Conservation (phyloP, 306 rosid genomes). For the Pyrus communis region DNA sequence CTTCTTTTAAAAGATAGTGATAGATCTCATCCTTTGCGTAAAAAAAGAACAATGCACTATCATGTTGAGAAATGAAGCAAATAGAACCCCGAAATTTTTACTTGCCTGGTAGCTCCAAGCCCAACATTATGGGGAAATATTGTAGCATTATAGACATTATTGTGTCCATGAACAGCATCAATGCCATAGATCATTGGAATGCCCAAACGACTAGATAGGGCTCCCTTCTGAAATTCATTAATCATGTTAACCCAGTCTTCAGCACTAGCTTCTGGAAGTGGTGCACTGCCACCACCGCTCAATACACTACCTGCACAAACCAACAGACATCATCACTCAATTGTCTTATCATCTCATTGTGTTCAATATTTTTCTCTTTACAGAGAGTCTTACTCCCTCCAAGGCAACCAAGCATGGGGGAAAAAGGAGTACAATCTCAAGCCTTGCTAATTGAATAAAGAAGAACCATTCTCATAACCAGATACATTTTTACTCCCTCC, state of each 20-base stretch:
- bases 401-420: not conserved
- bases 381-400: not conserved
- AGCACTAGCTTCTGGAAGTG: conserved; percentile 83
- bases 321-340: not conserved
- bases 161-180: conserved; percentile 98
- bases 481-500: not conserved
- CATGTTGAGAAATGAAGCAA: not conserved
- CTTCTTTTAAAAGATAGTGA: not conserved
- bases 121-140: conserved; percentile 93
- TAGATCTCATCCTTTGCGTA: not conserved
- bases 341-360: not conserved
- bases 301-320: conserved; percentile 73
- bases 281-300: conserved; percentile 95
- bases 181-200: conserved; percentile 96
- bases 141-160: conserved; percentile 87
- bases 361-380: not conserved
- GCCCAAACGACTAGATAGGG: conserved; percentile 73
- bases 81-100: conserved; percentile 4
- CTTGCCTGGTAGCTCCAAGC: conserved; percentile 95
- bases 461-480: not conserved
- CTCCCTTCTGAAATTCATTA: conserved; percentile 70
- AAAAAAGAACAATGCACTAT: not conserved
- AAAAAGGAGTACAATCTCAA: not conserved
- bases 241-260: conserved; percentile 90
- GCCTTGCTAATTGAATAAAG: not conserved